Base-by-base conservation (phyloP, 2,329 filamentous ascomycete species). In the Lasiodiplodia gonubiensis region DNA sequence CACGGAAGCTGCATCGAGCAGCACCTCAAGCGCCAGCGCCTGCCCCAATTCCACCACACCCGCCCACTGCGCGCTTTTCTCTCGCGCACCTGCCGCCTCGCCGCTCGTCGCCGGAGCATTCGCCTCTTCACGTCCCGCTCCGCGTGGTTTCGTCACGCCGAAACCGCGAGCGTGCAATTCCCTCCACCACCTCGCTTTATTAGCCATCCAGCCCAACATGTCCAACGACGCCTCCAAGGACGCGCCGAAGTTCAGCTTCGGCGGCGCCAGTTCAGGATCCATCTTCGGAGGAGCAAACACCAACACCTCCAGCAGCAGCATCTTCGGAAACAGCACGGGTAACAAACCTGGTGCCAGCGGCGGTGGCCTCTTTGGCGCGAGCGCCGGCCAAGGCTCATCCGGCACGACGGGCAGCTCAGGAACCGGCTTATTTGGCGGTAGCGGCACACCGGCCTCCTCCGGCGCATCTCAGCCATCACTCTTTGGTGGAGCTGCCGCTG, bases 231-330 rank as follows among this genome's bases (percentile, higher is more conserved):
- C 69, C 6, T 78, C 78, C 68, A 71, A 72, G 23, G 77, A 76
- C 68, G 75, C 68, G 10, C 77, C 78, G 67, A 71, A 72, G 23
- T 84, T 81, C 48, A 71, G 67, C 51, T 80, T 83, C 69, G 80
- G 79, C 66, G 70, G 68, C 48, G 70, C 67, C 51, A 73, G 68
- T 25, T 73, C 74, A 48, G 75, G 76, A 67, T 72, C 75, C 59
- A 74, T 82, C 42, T 83, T 83, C 73, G 81, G 81, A 66, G 80
- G 78, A 72, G 72, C 64, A 27, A 69, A 67, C 64, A 65, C 66
- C 54, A 54, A 35, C 52, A 4, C 69, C 8, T 55, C 67, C 23
- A 64, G 71, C 27, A 33, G 55, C 59, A 61, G 37, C 53, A 4
- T 67, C 18, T 63, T 68, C 27, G 53, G 49, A 51, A 55, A 39